Base-by-base conservation (phyloP, 176 grass and related monocot genomes). In the Oryza glumipatula region DNA sequence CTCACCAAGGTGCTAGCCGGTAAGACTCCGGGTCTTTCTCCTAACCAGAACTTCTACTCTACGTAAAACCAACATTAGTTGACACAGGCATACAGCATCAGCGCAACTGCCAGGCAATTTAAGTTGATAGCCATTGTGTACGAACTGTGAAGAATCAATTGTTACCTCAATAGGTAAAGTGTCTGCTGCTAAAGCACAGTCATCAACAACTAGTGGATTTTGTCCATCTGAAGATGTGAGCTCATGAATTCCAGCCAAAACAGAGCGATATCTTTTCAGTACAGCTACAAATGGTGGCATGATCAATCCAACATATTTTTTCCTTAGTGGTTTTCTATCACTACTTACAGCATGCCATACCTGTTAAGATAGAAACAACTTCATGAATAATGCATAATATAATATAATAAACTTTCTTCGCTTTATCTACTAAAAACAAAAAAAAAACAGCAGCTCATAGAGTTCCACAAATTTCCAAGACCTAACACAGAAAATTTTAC, bases 341-440 rank as follows among this genome's bases (percentile, higher is more conserved):
- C 88, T 97, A 84, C 90, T 91, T 78, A 97, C 77, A 68, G 92
- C 86, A 91, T 97, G 92, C 92, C 95, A 97, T 79, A 97, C 86
- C 95, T 97, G 86, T 80, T 83, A 79, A 58, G 32, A 75, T 82
- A 79, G 65, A 52, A 89, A 71, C 79, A 89, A 84, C 71, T 77
- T 78, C 75, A 80, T 85, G 65, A 87, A 66, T 66, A 82, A 82
- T 58, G 51, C 35, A 70, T 15, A 41, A 41, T 9, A 41, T 41
- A 65, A 54, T 51, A 81, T 64, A 89, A 43, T 47, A 65, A 71
- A 81, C 15, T 69, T 80, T 82, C 9, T 68, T 90, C 21, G 4
- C 24, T 38, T 10, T 86, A 77, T 75, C 11, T 83, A 65, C 67
- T 83, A 71, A 70, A 73, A 74, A 86, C 67, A 33, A 84, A 74